Conservation (phyloP, 2,329 filamentous ascomycete genomes). For the Didymella pomorum region DNA sequence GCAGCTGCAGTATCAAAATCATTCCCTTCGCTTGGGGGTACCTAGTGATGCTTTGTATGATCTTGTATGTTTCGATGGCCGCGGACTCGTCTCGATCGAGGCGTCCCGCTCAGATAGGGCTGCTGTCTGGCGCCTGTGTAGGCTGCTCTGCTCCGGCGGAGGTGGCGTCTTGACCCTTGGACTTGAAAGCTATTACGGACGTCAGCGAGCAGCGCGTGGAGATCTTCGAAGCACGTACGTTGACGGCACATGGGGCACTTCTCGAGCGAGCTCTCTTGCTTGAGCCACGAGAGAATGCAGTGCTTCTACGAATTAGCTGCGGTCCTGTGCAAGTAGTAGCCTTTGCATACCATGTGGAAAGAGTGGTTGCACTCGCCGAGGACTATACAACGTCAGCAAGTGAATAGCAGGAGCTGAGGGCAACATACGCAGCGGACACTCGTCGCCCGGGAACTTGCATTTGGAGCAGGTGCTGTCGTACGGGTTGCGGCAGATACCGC, state of each 20-base stretch:
- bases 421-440: slow-evolving; percentile 83
- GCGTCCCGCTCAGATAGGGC: slow-evolving; percentile 16
- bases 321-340: background rate
- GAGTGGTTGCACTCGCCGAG: slow-evolving; percentile 97
- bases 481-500: slow-evolving; percentile 96
- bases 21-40: background rate
- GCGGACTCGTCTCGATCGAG: background rate
- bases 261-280: slow-evolving; percentile 90
- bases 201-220: slow-evolving; percentile 22
- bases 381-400: slow-evolving; percentile 62
- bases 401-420: background rate
- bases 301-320: slow-evolving; percentile 65
- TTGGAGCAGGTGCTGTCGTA: slow-evolving; percentile 98
- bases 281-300: slow-evolving; percentile 95
- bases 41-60: background rate
- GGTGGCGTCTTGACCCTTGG: slow-evolving; percentile 47
- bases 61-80: background rate
- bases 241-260: slow-evolving; percentile 98
- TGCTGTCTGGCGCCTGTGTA: slow-evolving; percentile 32
- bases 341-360: slow-evolving; percentile 82
- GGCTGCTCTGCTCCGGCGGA: slow-evolving; percentile 23
- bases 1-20: background rate
- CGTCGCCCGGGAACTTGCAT: slow-evolving; percentile 97
- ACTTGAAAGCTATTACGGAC: slow-evolving; percentile 46
- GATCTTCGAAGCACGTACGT: slow-evolving; percentile 62